These are phyloP conservation scores for Nakazawaea populi DNA, from an alignment of 805 yeast genomes.

Conservation along the genomic window DNA sequence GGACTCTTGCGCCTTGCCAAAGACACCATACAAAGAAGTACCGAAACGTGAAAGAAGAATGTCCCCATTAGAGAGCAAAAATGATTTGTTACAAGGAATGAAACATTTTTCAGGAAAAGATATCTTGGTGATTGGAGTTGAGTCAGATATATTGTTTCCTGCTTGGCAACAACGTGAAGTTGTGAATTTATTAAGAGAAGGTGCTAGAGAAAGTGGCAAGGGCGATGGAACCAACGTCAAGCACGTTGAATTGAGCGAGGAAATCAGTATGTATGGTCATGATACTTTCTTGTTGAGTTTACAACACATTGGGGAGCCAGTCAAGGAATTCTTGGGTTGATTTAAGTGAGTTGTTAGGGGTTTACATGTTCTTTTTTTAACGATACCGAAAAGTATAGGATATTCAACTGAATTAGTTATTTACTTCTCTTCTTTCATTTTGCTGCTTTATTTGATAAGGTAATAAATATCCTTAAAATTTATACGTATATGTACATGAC, in stretches of 20 bases:
- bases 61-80: slow-evolving; percentile 47
- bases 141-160: slow-evolving; percentile 86
- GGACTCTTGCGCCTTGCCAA: slow-evolving; percentile 37
- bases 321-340: slow-evolving; percentile 51
- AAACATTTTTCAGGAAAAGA: slow-evolving; percentile 54
- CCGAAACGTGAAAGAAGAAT: slow-evolving; percentile 34
- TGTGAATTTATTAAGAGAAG: slow-evolving; percentile 46
- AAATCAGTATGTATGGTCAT: slow-evolving; percentile 81
- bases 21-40: slow-evolving; percentile 49
- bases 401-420: no score
- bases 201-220: slow-evolving; percentile 24
- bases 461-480: no score
- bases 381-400: no score
- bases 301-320: slow-evolving; percentile 75
- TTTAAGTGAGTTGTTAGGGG: not conserved
- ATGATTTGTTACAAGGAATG: slow-evolving; percentile 66
- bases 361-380: no score
- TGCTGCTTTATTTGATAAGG: no score
- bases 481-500: no score
- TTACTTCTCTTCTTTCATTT: no score
- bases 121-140: slow-evolving; percentile 83
- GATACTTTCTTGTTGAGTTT: slow-evolving; percentile 82
- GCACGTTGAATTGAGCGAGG: slow-evolving; percentile 72
- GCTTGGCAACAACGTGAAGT: slow-evolving; percentile 92
- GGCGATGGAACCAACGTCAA: slow-evolving; percentile 32